phyloP scores from a whole-genome alignment of 768 basidiomycete genomes.

The Hericium rajendrae region DNA sequence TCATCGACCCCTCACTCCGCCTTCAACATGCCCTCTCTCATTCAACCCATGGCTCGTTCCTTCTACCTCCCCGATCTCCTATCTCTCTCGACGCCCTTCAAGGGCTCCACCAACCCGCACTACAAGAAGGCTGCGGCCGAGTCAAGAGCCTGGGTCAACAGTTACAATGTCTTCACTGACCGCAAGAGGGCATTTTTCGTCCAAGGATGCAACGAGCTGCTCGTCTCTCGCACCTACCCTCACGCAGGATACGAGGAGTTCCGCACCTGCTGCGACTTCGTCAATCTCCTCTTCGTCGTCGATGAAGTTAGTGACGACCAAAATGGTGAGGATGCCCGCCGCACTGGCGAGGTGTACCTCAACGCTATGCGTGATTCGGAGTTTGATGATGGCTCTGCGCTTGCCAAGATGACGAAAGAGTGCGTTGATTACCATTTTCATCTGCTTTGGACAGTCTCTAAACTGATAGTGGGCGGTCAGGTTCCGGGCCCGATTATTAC shows the following conservation, averaged over 20 bases:
- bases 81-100: slow-evolving; percentile 31
- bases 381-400: slow-evolving; percentile 48
- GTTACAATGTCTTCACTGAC: slow-evolving; percentile 50
- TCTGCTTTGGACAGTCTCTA: not conserved
- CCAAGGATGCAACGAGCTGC: slow-evolving; percentile 52
- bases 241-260: slow-evolving; percentile 53
- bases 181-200: slow-evolving; percentile 56
- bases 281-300: slow-evolving; percentile 43
- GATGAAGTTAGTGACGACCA: slow-evolving; percentile 68
- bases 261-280: slow-evolving; percentile 56
- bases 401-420: slow-evolving; percentile 60
- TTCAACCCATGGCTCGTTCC: slow-evolving; percentile 13
- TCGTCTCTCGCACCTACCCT: slow-evolving; percentile 55
- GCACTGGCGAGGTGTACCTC: slow-evolving; percentile 44
- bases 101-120: slow-evolving; percentile 47
- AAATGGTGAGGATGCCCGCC: slow-evolving; percentile 44
- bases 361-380: slow-evolving; percentile 45
- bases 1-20: not conserved
- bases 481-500: slow-evolving; percentile 45
- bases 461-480: slow-evolving; percentile 22
- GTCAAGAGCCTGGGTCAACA: slow-evolving; percentile 57
- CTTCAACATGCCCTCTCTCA: not conserved
- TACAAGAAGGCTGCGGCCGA: slow-evolving; percentile 48
- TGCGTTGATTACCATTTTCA: slow-evolving; percentile 21
- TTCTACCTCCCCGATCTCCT: slow-evolving; percentile 53